Base-by-base conservation (phyloP, 352 stramenopile genomes). In the Phytophthora meadii region DNA sequence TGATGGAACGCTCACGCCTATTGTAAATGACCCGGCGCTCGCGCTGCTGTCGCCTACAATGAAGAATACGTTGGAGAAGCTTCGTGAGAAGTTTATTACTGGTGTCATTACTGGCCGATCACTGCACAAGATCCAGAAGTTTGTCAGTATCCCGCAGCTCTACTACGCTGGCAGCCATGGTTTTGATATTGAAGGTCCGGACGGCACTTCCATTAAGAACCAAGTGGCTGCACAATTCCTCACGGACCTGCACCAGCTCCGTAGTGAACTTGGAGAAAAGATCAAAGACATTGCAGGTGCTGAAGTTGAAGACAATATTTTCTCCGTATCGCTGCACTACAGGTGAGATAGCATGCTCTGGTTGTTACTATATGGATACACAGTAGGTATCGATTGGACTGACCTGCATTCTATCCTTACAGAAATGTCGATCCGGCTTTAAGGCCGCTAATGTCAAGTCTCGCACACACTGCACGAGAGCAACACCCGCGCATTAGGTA, bases 101-200 rank as follows among this genome's bases (percentile, higher is more conserved):
- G 90, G 89, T 7, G 81, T 97, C 17, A 95, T 97, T 54, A 94
- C 76, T 42, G 90, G 90, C 4, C 84, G 90, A 17, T 94, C 88
- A 58, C 79, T 97, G 50, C 68, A 77, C 54, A 97, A 97, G 73
- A 96, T 97, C 62, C 86, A 92, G 51, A 84, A 90, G 51, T 97
- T 97, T 54, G 89, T 97, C 24, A 72, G 74, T 61, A 93, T 97
- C 52, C 87, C 86, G 17, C 81, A 94, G 52, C 63, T 97, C 37
- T 96, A 96, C 58, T 97, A 97, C 53, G 90, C 90, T 2, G 90
- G 90, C 42, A 96, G 87, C 48, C 90, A 97, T 54, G 90, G 90
- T 11, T 97, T 97, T 56, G 90, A 97, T 63, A 97, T 97, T 58
- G 72, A 84, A 36, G 89, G 88, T 3, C 89, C 86, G 7, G 76